Conservation (phyloP, 106 monocot species). For the Dendrobium officinale region DNA sequence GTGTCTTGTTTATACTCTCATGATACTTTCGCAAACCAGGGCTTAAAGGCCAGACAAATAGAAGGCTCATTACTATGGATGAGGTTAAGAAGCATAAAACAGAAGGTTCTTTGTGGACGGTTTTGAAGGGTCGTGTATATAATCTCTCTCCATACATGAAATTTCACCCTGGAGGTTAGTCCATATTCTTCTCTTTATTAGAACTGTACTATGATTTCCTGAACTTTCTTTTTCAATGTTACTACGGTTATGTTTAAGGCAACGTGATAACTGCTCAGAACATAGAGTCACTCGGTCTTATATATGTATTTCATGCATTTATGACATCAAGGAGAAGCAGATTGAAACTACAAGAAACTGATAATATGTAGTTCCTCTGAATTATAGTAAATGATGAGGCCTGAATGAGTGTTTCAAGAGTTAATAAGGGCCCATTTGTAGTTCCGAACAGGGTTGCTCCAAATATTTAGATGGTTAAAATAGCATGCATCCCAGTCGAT, state of each 20-base stretch:
- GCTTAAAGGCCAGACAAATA: conserved; percentile 66
- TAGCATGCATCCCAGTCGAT: background rate
- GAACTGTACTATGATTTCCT: background rate
- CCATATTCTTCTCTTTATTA: background rate
- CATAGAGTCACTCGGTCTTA: background rate
- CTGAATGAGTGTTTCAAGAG: background rate
- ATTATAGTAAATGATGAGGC: background rate
- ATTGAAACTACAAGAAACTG: background rate
- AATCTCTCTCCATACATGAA: conserved; percentile 90
- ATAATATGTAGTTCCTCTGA: background rate
- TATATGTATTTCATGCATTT: background rate
- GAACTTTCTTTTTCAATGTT: background rate
- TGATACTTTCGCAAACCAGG: conserved; percentile 25
- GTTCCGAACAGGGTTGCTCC: background rate
- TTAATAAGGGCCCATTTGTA: background rate
- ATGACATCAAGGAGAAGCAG: background rate
- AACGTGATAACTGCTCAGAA: background rate
- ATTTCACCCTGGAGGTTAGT: conserved; percentile 96
- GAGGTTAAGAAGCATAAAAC: conserved; percentile 86
- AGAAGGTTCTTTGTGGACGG: conserved; percentile 77
- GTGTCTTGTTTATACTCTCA: background rate
- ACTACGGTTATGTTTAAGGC: background rate
- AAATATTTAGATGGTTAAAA: background rate
- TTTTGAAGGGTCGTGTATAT: conserved; percentile 91
- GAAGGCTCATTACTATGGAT: conserved; percentile 74